Conservation (phyloP, 1,284 basidiomycete species). For the Ganoderma leucocontextum region DNA sequence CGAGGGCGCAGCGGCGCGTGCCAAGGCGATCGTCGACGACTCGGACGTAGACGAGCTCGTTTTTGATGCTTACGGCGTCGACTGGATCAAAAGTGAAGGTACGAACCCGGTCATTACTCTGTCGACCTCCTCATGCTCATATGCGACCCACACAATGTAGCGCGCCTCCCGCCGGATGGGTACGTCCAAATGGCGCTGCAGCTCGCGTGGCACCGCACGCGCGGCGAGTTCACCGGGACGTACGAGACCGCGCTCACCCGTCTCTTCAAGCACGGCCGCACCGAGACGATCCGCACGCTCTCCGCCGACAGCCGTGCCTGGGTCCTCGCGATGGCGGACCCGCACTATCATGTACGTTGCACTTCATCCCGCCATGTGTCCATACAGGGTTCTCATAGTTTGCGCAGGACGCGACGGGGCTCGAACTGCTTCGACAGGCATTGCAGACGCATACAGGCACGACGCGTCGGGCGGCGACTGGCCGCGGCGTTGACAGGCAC, state of each 20-base stretch:
- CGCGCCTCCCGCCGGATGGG: conserved; percentile 85
- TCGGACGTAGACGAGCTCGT: conserved; percentile 89
- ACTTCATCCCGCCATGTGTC: not conserved
- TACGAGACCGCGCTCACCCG: conserved; percentile 96
- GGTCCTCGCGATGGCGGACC: conserved; percentile 80
- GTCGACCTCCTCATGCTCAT: not conserved
- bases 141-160: conserved; percentile 45
- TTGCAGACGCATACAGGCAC: conserved; percentile 78
- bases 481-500: conserved; percentile 92
- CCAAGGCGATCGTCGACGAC: conserved; percentile 71
- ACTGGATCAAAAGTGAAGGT: conserved; percentile 84
- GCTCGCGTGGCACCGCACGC: conserved; percentile 89
- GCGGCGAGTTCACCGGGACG: conserved; percentile 84
- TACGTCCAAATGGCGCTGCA: conserved; percentile 95
- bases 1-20: conserved; percentile 64
- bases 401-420: conserved; percentile 26
- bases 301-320: conserved; percentile 83
- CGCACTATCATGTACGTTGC: conserved; percentile 54
- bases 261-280: conserved; percentile 91
- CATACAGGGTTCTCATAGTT: not conserved
- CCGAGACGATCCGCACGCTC: conserved; percentile 90
- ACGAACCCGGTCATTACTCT: conserved; percentile 35
- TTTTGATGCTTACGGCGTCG: conserved; percentile 87
- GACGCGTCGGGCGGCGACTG: conserved; percentile 84
- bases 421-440: conserved; percentile 69